A percentile compares a stretch with the other conserved stretches of the same genome.
These are phyloP conservation scores for Allium cepa DNA, from an alignment of 106 monocot genomes.

Conservation along the genomic window DNA sequence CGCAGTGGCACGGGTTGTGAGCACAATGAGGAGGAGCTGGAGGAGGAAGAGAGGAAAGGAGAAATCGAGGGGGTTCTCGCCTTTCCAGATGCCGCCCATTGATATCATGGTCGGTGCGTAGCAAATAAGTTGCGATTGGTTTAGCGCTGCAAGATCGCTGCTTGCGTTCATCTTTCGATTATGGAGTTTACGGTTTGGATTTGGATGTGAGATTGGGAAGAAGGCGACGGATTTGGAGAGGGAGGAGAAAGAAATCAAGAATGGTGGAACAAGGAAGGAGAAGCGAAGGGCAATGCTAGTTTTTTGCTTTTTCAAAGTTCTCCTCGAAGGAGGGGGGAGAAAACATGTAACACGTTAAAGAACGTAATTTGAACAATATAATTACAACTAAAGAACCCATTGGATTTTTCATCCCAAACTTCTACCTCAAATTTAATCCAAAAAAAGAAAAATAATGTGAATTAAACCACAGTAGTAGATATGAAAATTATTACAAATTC, in stretches of 20 bases:
- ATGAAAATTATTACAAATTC: too few relatives aligned
- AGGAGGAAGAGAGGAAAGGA: constrained; percentile 20
- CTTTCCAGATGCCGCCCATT: constrained; percentile 10
- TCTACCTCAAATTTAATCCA: too few relatives aligned
- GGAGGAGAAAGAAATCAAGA: background rate
- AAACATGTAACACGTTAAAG: too few relatives aligned
- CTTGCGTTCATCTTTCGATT: background rate
- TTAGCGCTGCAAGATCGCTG: background rate
- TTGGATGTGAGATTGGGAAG: background rate
- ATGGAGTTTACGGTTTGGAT: background rate
- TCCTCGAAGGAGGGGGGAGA: too few relatives aligned
- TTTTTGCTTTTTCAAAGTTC: too few relatives aligned
- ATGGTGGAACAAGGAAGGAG: background rate
- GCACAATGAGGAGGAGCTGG: constrained; percentile 14
- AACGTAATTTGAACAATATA: too few relatives aligned
- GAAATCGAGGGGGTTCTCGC: constrained; percentile 17
- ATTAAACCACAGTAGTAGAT: too few relatives aligned
- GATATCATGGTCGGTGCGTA: constrained; percentile 18
- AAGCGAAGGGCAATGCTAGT: background rate
- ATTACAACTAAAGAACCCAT: too few relatives aligned
- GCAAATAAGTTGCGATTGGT: constrained; percentile 4
- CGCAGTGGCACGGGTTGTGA: constrained; percentile 14
- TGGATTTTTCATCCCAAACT: too few relatives aligned
- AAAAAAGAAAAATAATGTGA: too few relatives aligned
- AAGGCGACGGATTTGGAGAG: background rate